Evolutionary conservation across 257 asterid genomes (phyloP).

Genomic region (Mitragyna speciosa): DNA sequence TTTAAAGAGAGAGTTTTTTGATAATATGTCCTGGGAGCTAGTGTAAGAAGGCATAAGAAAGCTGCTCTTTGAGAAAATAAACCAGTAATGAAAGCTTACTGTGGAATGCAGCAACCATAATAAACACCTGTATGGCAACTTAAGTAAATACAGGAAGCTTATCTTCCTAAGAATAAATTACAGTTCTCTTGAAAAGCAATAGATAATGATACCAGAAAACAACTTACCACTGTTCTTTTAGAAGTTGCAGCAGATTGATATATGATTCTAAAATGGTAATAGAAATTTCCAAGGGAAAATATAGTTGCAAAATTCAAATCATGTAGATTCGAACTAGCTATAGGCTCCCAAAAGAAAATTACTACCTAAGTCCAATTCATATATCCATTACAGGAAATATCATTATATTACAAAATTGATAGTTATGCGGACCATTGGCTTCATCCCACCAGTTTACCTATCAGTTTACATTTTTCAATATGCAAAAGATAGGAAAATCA

Average conservation of each 20-base stretch:
- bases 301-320: conserved; percentile 10
- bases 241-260: neutral
- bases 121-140: neutral
- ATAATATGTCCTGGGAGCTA: neutral
- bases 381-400: conserved; percentile 30
- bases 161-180: neutral
- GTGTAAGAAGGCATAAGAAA: neutral
- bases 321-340: conserved; percentile 10
- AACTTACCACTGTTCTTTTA: neutral
- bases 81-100: neutral
- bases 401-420: conserved; percentile 39
- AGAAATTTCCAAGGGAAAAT: neutral
- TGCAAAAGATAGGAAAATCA: conserved; percentile 30
- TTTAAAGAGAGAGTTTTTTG: neutral
- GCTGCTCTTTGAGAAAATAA: neutral
- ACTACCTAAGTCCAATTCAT: conserved; percentile 18
- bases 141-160: neutral
- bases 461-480: conserved; percentile 40
- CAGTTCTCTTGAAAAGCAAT: neutral
- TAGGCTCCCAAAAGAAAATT: conserved; percentile 17
- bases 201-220: neutral
- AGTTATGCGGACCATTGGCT: conserved; percentile 71
- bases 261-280: neutral
- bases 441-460: conserved; percentile 56
- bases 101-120: neutral